Conservation (phyloP, 192 early-diverging fungal species). For the Linnemannia exigua region DNA sequence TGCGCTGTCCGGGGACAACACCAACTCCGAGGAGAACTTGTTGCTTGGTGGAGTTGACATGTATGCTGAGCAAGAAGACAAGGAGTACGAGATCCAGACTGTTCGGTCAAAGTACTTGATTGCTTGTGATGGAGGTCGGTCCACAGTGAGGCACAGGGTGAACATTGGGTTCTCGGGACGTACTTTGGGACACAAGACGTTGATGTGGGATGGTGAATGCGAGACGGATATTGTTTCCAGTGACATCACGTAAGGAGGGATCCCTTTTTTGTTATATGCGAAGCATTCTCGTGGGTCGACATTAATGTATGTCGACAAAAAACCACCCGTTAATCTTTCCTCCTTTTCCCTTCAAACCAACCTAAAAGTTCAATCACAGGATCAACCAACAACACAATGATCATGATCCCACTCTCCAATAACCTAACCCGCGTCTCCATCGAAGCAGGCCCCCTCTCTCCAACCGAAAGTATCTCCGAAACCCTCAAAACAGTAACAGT, state of each 20-base stretch:
- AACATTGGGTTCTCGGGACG: not conserved
- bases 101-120: conserved; percentile 19
- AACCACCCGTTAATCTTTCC: not conserved
- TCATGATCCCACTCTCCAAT: not conserved
- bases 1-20: not conserved
- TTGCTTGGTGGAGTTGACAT: not conserved
- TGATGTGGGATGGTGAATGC: not conserved
- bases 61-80: not conserved
- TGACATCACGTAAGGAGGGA: not conserved
- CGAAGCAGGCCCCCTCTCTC: not conserved
- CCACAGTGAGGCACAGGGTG: not conserved
- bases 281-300: not conserved
- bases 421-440: not conserved
- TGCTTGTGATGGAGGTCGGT: conserved; percentile 22
- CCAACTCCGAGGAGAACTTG: not conserved
- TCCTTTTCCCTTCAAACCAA: not conserved
- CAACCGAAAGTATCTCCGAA: not conserved
- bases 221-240: not conserved
- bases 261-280: not conserved
- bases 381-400: not conserved
- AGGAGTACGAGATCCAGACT: not conserved
- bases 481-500: not conserved
- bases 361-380: not conserved
- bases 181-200: not conserved
- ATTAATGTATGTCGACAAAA: no score